phyloP scores from a whole-genome alignment of 2,329 filamentous ascomycete genomes.

The Fusarium coicis region DNA sequence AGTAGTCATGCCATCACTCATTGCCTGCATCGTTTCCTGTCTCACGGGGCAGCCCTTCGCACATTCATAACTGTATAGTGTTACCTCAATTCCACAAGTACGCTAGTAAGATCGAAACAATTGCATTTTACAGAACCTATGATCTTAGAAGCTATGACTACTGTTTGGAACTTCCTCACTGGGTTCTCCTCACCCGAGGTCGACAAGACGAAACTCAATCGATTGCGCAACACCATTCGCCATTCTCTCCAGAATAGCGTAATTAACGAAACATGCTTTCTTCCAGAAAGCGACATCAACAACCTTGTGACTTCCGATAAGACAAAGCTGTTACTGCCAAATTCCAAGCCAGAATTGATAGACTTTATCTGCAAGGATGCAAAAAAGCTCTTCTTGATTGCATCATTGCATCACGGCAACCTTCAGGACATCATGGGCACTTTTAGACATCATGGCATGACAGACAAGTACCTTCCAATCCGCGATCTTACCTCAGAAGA shows the following conservation, averaged over 20 bases:
- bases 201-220: background rate
- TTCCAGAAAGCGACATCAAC: background rate
- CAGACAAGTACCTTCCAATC: slow-evolving; percentile 4
- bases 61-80: background rate
- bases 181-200: background rate
- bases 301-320: background rate
- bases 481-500: background rate
- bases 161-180: background rate
- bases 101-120: background rate
- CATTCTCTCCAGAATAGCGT: background rate
- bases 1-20: background rate
- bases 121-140: background rate
- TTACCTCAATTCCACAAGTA: no score
- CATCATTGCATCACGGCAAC: background rate
- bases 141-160: background rate
- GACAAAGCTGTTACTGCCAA: background rate
- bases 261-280: background rate
- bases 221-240: background rate
- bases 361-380: background rate
- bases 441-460: background rate
- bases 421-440: background rate
- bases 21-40: background rate
- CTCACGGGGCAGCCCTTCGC: background rate
- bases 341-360: background rate
- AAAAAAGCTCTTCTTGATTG: slow-evolving; percentile 1